Conservation (phyloP, 495 filamentous ascomycete genomes). For the Penicillium lagena region DNA sequence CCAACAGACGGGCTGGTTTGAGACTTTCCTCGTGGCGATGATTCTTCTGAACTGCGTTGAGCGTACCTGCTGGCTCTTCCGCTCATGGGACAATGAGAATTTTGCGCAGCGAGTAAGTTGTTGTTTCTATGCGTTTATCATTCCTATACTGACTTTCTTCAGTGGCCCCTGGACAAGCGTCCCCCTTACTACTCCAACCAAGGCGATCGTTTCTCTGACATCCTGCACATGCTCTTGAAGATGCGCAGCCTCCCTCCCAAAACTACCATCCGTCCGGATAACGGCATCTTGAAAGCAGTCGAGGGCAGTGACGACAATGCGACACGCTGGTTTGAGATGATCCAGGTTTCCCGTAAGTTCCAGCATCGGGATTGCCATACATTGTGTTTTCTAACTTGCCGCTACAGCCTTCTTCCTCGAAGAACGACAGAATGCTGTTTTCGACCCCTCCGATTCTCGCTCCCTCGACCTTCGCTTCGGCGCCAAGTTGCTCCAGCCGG, state of each 20-base stretch:
- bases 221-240: conserved; percentile 66
- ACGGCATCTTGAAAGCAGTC: conserved; percentile 46
- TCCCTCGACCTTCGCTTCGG: conserved; percentile 63
- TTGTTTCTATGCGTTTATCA: not conserved
- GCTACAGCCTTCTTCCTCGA: conserved; percentile 33
- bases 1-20: conserved; percentile 63
- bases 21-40: conserved; percentile 67
- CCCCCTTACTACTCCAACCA: conserved; percentile 61
- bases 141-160: not conserved
- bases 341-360: conserved; percentile 54
- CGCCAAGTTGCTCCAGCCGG: conserved; percentile 51
- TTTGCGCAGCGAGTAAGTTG: conserved; percentile 31
- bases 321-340: conserved; percentile 53
- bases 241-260: conserved; percentile 68
- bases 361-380: no score
- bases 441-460: conserved; percentile 58
- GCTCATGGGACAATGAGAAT: conserved; percentile 60
- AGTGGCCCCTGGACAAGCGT: conserved; percentile 69
- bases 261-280: conserved; percentile 41
- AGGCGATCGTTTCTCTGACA: conserved; percentile 64
- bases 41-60: conserved; percentile 76
- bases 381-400: not conserved
- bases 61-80: conserved; percentile 78
- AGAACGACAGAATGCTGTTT: conserved; percentile 40
- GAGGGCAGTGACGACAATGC: conserved; percentile 48